These are phyloP conservation scores for Leishmania tarentolae DNA, from an alignment of 208 protist genomes.

Conservation along the genomic window DNA sequence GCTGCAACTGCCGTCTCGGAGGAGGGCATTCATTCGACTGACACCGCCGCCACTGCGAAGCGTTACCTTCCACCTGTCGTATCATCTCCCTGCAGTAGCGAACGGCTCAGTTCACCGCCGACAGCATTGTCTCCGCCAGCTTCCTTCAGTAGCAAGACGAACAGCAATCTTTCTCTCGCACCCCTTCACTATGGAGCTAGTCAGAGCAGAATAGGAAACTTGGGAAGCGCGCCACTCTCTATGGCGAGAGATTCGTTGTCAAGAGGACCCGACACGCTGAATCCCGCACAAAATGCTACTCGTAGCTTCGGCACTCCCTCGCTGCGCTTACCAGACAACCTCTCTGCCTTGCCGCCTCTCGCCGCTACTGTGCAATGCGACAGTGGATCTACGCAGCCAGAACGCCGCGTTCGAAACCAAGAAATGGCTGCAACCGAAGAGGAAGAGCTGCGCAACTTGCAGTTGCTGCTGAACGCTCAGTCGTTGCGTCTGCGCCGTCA, in stretches of 20 bases:
- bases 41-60: neutral
- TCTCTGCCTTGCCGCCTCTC: neutral
- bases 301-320: no score
- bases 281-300: neutral
- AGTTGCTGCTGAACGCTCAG: slow-evolving; percentile 57
- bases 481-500: slow-evolving; percentile 42
- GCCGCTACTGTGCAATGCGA: neutral
- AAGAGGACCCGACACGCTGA: neutral
- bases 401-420: neutral
- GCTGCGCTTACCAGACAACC: neutral
- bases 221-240: neutral
- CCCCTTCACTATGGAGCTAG: neutral
- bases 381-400: neutral
- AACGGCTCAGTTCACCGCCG: neutral
- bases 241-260: neutral
- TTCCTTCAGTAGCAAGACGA: neutral
- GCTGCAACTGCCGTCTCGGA: neutral
- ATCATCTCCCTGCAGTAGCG: neutral
- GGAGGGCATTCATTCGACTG: neutral
- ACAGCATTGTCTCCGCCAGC: neutral
- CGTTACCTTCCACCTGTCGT: neutral
- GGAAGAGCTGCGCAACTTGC: slow-evolving; percentile 56
- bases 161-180: neutral
- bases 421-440: slow-evolving; percentile 11
- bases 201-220: neutral